phyloP scores from a whole-genome alignment of 805 yeast species.

The Ogataea philodendri region DNA sequence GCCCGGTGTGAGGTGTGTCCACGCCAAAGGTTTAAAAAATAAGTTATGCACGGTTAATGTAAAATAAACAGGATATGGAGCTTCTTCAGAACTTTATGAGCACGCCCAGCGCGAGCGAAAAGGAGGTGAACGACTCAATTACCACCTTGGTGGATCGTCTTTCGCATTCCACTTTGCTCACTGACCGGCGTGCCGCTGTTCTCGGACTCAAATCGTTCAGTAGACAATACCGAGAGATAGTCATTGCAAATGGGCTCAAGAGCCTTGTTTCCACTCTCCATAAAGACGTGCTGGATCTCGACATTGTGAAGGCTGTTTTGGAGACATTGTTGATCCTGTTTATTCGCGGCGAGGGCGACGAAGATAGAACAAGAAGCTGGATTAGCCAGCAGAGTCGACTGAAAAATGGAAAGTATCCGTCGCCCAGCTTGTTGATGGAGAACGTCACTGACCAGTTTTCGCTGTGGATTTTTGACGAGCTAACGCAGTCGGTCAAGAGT shows the following conservation, averaged over 20 bases:
- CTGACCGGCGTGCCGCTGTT: constrained; percentile 89
- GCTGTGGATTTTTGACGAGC: constrained; percentile 91
- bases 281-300: constrained; percentile 64
- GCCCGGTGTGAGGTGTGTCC: constrained; percentile 8
- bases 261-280: constrained; percentile 65
- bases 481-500: constrained; percentile 61
- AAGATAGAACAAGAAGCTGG: constrained; percentile 65
- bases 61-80: constrained; percentile 28
- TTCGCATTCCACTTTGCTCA: constrained; percentile 72
- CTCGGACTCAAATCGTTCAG: constrained; percentile 85
- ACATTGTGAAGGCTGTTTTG: constrained; percentile 71
- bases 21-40: constrained; percentile 6
- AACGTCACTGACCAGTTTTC: constrained; percentile 78
- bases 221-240: constrained; percentile 84
- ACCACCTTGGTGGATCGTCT: constrained; percentile 86
- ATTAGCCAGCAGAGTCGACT: constrained; percentile 70
- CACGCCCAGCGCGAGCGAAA: constrained; percentile 33
- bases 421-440: constrained; percentile 61
- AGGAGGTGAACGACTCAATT: constrained; percentile 71
- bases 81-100: constrained; percentile 35
- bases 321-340: constrained; percentile 85
- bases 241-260: constrained; percentile 80
- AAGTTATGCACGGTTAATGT: constrained; percentile 2
- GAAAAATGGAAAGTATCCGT: constrained; percentile 76
- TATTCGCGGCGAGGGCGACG: constrained; percentile 59